Percentiles rank a stretch among this genome's conserved stretches.
Conservation (phyloP, 106 monocot species). For the Phalaenopsis equestris region DNA sequence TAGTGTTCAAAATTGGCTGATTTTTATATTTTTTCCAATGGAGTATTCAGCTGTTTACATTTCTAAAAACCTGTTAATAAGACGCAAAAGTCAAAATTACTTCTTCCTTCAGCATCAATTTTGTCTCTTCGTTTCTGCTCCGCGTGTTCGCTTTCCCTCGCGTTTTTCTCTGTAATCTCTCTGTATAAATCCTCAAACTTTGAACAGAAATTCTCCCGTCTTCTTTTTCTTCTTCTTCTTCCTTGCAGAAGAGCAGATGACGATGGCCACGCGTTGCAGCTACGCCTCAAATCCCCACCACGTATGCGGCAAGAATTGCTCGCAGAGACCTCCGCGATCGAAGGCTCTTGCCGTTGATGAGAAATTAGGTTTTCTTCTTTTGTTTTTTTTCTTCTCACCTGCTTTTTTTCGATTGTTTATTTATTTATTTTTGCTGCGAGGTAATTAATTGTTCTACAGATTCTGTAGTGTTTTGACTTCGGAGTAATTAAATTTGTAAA, state of each 20-base stretch:
- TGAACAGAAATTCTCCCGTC: not conserved
- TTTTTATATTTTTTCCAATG: too few relatives aligned
- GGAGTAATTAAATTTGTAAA: too few relatives aligned
- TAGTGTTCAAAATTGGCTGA: too few relatives aligned
- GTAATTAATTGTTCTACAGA: too few relatives aligned
- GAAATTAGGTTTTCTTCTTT: not conserved
- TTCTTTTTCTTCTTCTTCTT: not conserved
- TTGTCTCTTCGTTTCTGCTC: too few relatives aligned
- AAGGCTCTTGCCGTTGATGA: not conserved
- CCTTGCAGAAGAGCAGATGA: not conserved
- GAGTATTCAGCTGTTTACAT: too few relatives aligned
- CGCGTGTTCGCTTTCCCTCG: not conserved
- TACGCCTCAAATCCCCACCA: not conserved
- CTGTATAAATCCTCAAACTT: not conserved
- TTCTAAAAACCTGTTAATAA: too few relatives aligned
- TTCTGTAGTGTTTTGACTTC: too few relatives aligned
- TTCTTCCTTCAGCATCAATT: too few relatives aligned
- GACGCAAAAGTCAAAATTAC: too few relatives aligned
- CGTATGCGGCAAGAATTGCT: not conserved
- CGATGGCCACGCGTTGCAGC: not conserved
- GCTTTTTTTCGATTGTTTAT: too few relatives aligned
- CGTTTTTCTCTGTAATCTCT: not conserved
- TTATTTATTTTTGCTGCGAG: too few relatives aligned
- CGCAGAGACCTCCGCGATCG: not conserved
- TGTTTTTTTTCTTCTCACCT: not conserved